Evolutionary conservation across 1,284 basidiomycete species (phyloP), one percentile per base, ranked within the genome.

Genomic region (Xanthoconium separans): DNA sequence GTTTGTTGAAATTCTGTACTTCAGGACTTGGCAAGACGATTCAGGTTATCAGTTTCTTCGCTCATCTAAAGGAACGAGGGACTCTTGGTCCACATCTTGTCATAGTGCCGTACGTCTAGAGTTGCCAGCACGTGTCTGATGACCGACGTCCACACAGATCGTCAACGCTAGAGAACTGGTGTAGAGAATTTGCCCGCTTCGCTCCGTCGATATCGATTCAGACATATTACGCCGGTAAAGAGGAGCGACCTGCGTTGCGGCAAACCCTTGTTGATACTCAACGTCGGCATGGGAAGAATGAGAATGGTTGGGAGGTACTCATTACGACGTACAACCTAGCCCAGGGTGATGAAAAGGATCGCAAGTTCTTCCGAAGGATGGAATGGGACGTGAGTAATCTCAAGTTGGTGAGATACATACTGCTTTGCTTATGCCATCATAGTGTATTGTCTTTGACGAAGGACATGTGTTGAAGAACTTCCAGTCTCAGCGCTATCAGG

Each of bases 121-220:
- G 82, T 78, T 33, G 79, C 78, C 4, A 73, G 18, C 30, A 29
- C 15, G 29, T 39, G 29, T 58, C 15, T 44, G 34, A 47, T 61
- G 36, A 57, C 66, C 50, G 62, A 58, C 29, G 39, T 51, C 43
- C 43, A 44, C 45, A 33, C 60, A 93, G 91, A 15, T 95, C 95
- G 2, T 99, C 96, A 3, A 98, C 95, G 0, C 76, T 99, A 22
- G 97, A 99, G 72, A 99, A 99, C 67, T 99, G 97, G 97, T 90
- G 91, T 69, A 84, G 97, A 59, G 97, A 99, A 72, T 98, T 99
- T 68, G 82, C 85, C 37, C 85, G 86, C 43, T 99, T 99, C 65
- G 92, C 91, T 2, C 94, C 95, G 0, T 79, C 78, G 6, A 87
- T 99, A 68, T 77, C 83, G n/a, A 85, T 98, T 12, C 85, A 91